A percentile compares a stretch with the other conserved stretches of the same genome.
Evolutionary conservation across 108 stramenopile species (phyloP).

Genomic region (Discostella pseudostelligera): DNA sequence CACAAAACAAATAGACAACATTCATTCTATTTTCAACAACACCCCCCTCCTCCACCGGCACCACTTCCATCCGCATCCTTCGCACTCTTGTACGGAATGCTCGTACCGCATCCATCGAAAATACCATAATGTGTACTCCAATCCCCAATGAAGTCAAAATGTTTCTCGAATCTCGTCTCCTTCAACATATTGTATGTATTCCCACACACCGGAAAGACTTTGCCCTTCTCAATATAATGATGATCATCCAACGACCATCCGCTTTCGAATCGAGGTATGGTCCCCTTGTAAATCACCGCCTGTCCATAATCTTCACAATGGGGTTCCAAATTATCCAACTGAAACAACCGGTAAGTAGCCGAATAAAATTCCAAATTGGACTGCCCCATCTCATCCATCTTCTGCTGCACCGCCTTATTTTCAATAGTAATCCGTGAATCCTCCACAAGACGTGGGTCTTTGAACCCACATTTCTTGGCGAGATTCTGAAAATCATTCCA

Average conservation of each 20-base stretch:
- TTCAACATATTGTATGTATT: slow-evolving; percentile 94
- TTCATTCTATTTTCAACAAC: too few relatives aligned
- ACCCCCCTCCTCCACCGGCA: slow-evolving; percentile 30
- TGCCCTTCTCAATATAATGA: slow-evolving; percentile 89
- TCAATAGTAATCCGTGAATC: slow-evolving; percentile 88
- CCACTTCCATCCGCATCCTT: slow-evolving; percentile 6
- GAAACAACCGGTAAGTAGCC: slow-evolving; percentile 94
- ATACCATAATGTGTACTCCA: slow-evolving; percentile 87
- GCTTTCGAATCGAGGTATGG: slow-evolving; percentile 74
- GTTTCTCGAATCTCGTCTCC: slow-evolving; percentile 72
- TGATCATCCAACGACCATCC: slow-evolving; percentile 91
- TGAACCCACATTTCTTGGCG: slow-evolving; percentile 83
- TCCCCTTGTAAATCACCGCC: slow-evolving; percentile 96
- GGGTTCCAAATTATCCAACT: slow-evolving; percentile 85
- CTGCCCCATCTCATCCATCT: slow-evolving; percentile 68
- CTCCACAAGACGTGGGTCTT: slow-evolving; percentile 89
- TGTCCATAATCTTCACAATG: slow-evolving; percentile 97
- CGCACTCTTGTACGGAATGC: slow-evolving; percentile 44
- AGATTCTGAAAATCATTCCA: slow-evolving; percentile 95
- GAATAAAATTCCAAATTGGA: slow-evolving; percentile 88
- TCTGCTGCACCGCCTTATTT: slow-evolving; percentile 70
- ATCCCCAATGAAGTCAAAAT: slow-evolving; percentile 90
- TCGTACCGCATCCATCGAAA: slow-evolving; percentile 87
- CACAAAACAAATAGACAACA: neutral
- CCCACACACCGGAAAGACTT: slow-evolving; percentile 92